Evolutionary conservation across 305 asterid species (phyloP), one percentile per base, ranked within the genome.

Genomic region (Petunia hybrid): DNA sequence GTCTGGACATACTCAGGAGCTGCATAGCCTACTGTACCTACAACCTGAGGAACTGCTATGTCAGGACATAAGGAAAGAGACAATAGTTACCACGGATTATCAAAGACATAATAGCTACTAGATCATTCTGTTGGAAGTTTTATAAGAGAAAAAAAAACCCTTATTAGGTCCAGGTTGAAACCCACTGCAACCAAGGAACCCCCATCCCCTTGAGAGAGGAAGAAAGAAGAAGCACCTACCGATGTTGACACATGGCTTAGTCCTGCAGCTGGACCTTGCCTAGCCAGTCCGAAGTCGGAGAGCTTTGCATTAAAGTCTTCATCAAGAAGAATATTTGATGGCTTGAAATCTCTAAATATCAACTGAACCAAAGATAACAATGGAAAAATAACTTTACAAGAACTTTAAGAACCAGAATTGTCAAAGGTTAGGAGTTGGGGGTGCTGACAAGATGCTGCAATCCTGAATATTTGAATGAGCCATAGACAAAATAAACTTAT

Each of bases 11-110:
- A 95, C 78, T 95, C 97, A 0, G 99, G 99, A 36, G 99, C 99
- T 38, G 99, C 98, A 89, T 95, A 95, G 63, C 99, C 99, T 38
- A 93, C 91, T 0, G 99, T 95, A 41, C 98, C 99, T 69, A 95
- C 97, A 80, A 93, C 95, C 98, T 95, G 83, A 55, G 36, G 36
- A 73, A 3, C 36, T 12, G 46, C 78, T 35, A 36, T 31, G 62
- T 73, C 62, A 73, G 36, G 46, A 35, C 31, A 10, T 71, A 7
- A 31, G 6, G 35, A 31, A 35, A 31, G 12, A 71, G 61, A 12
- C 42, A 70, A 13, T 55, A 55, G 4, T 16, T 55, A 55, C 7
- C 0, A 13, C 13, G 4, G 16, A 53, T 53, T 53, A 55, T 55
- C 16, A 55, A 55, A 55, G 6, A 4, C 60, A 55, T 55, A 13